Conservation (phyloP, 257 asterid genomes). For the Anisodus tanguticus region DNA sequence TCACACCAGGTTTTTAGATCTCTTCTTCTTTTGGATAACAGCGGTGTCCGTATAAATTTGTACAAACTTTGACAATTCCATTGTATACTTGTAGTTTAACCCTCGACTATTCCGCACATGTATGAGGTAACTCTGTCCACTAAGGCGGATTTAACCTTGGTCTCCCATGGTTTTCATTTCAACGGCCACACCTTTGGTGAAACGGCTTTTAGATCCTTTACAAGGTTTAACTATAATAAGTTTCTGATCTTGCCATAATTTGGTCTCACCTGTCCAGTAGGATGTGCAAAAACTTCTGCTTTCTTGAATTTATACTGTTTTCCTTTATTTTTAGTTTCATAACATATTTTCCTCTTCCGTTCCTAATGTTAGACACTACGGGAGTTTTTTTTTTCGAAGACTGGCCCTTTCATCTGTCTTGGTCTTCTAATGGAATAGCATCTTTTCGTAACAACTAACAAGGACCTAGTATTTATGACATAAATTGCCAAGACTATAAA, state of each 20-base stretch:
- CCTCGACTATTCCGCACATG: not conserved
- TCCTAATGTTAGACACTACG: not conserved
- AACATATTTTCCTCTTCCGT: not conserved
- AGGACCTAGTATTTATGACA: not conserved
- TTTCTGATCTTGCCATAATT: constrained; percentile 13
- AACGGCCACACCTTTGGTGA: not conserved
- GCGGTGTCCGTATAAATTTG: not conserved
- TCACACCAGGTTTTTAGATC: not conserved
- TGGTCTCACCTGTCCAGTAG: not conserved
- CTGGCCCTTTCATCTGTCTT: not conserved
- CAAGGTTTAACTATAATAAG: not conserved
- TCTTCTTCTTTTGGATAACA: not conserved
- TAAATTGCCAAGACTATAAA: not conserved
- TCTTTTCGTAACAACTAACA: not conserved
- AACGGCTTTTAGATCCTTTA: not conserved
- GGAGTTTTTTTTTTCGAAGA: not conserved
- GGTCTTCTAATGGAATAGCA: not conserved
- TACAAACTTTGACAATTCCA: not conserved
- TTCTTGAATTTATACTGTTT: not conserved
- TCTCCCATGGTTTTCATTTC: not conserved
- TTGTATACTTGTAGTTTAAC: not conserved
- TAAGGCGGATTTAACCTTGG: not conserved
- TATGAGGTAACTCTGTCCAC: not conserved
- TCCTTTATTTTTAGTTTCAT: not conserved
- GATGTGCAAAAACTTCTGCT: not conserved